Percentiles rank a stretch among this genome's conserved stretches.
Conservation (phyloP, 371 early-diverging fungal species). For the Rhizomucor miehei region DNA sequence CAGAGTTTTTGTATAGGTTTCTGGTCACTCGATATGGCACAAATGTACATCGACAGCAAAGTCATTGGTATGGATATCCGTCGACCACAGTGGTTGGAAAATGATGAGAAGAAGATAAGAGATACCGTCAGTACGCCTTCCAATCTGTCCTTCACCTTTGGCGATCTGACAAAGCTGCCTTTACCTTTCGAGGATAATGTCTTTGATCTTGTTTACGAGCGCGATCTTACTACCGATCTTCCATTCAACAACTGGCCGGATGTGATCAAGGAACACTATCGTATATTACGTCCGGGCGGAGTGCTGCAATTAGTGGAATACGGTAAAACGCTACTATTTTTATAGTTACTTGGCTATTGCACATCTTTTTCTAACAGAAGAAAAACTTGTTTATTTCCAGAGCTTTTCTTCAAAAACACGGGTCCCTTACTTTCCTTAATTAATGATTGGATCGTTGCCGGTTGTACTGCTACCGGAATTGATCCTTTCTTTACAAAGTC, state of each 20-base stretch:
- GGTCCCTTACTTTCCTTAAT: constrained; percentile 32
- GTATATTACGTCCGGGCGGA: constrained; percentile 44
- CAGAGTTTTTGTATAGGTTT: constrained; percentile 8
- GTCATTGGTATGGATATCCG: constrained; percentile 32
- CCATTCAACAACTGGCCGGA: constrained; percentile 32
- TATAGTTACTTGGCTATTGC: too few relatives aligned
- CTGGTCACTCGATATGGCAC: constrained; percentile 24
- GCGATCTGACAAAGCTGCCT: constrained; percentile 19
- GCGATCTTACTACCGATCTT: constrained; percentile 42
- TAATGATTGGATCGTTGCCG: constrained; percentile 31
- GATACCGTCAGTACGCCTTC: neutral
- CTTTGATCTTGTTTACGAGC: constrained; percentile 66
- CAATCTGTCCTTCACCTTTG: constrained; percentile 25
- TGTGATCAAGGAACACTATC: constrained; percentile 32
- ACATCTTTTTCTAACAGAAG: too few relatives aligned
- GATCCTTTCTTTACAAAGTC: constrained; percentile 18
- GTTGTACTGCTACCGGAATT: constrained; percentile 19
- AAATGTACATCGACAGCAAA: constrained; percentile 25
- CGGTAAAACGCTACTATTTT: constrained; percentile 7
- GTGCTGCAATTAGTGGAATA: constrained; percentile 46
- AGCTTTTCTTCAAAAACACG: constrained; percentile 20
- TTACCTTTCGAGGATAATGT: constrained; percentile 40
- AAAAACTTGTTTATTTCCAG: constrained; percentile 9
- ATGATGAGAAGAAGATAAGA: neutral
- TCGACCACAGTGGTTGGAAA: constrained; percentile 1